Evolutionary conservation across 805 yeast genomes (phyloP), one percentile per base, ranked within the genome.

Genomic region (Candida manassasensis): DNA sequence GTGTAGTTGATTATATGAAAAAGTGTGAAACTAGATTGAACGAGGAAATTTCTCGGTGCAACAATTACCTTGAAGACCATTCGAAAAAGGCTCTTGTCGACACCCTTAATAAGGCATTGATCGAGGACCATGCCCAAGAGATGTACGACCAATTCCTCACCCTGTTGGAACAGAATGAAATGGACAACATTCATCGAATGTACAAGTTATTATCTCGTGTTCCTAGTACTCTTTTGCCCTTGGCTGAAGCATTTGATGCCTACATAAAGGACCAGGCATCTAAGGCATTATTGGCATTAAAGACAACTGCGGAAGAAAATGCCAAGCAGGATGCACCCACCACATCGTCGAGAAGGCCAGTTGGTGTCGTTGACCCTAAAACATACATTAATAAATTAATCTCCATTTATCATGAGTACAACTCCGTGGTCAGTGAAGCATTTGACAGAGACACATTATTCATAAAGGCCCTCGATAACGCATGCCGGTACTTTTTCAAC

Each of bases 1-100:
- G 87, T 44, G 90, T 90, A 32, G 90, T 89, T 16, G 95, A 87
- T 51, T 93, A 93, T 63, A 80, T 93, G 75, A 77, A 75, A 41
- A 85, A 82, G 56, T 95, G 96, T 26, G 88, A 84, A 48, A 72
- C 75, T 35, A 73, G 97, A 42, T 75, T 94, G 33, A 75, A 74
- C 25, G 96, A 88, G 55, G 98, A 93, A 61, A 77, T 83, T 42
- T 73, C 79, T 30, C 73, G 93, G 27, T 80, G 90, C 42, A 80
- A 79, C 38, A 73, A 81, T 55, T 82, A 84, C 51, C 73, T 93
- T 59, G 95, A 90, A 59, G 88, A 82, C 29, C 88, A 85, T 55
- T 84, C 96, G 4, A 83, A 83, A 54, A 76, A 79, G 45, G 79
- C 81, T 31, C 70, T 93, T 39, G 76, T 86, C 47, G 87, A 81